Evolutionary conservation across 192 early-diverging fungal genomes (phyloP).

Genomic region (Cladochytrium replicatum): DNA sequence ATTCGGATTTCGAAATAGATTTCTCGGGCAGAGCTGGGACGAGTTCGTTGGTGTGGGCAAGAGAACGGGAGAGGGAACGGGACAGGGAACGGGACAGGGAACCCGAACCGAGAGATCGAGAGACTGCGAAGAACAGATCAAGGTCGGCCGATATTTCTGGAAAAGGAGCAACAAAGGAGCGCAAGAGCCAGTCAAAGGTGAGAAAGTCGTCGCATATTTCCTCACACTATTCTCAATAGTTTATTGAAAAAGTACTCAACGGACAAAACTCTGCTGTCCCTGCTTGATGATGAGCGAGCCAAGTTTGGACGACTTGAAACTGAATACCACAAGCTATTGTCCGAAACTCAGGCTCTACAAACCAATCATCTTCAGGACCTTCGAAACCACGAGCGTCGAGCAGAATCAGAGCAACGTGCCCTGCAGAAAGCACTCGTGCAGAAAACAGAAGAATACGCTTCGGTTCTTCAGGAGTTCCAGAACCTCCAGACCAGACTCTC

Average conservation of each 20-base stretch:
- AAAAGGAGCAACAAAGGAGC: too few relatives aligned
- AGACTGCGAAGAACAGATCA: too few relatives aligned
- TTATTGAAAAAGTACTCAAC: constrained; percentile 15
- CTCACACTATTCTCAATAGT: constrained; percentile 7
- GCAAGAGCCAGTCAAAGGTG: too few relatives aligned
- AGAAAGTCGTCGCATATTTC: too few relatives aligned
- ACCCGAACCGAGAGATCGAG: too few relatives aligned
- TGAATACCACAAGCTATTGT: constrained; percentile 37
- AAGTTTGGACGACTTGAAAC: constrained; percentile 29
- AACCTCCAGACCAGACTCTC: constrained; percentile 19
- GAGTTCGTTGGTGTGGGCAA: too few relatives aligned
- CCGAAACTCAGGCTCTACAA: constrained; percentile 40
- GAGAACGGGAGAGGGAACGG: too few relatives aligned
- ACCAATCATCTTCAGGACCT: constrained; percentile 39
- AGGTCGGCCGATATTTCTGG: too few relatives aligned
- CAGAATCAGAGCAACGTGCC: constrained; percentile 7
- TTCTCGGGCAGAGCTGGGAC: too few relatives aligned
- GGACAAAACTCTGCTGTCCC: constrained; percentile 33
- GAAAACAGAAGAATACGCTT: constrained; percentile 27
- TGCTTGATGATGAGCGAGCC: constrained; percentile 39
- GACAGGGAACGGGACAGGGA: too few relatives aligned
- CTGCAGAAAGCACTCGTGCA: constrained; percentile 28
- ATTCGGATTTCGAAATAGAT: too few relatives aligned
- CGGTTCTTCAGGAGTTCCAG: constrained; percentile 16
- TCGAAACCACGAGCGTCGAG: constrained; percentile 20